Conservation (phyloP, 352 stramenopile species). For the Pythium angustatum region DNA sequence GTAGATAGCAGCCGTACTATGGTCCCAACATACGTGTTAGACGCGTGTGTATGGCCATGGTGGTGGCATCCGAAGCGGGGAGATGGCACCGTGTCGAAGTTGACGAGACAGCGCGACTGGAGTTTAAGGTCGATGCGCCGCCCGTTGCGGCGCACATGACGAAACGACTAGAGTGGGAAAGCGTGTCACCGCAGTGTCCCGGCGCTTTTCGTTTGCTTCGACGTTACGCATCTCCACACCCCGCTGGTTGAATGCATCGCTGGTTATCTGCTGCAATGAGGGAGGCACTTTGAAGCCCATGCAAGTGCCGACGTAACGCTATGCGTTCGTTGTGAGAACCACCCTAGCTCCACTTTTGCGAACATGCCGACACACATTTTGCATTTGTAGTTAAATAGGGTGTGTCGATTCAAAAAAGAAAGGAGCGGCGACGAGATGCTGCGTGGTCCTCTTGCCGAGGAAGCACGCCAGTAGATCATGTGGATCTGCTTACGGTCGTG, state of each 20-base stretch:
- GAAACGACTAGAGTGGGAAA: slow-evolving; percentile 12
- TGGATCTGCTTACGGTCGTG: background rate
- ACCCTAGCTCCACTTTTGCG: background rate
- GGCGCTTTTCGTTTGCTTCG: background rate
- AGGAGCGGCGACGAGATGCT: no score
- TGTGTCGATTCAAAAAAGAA: slow-evolving; percentile 1
- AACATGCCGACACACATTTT: background rate
- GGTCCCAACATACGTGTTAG: background rate
- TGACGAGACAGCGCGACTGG: background rate
- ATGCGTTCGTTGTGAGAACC: no score
- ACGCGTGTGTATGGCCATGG: no score
- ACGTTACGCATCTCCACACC: no score
- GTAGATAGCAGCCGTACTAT: background rate
- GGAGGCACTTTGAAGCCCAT: no score
- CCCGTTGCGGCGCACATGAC: slow-evolving; percentile 1
- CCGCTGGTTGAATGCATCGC: background rate
- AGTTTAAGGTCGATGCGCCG: slow-evolving; percentile 26
- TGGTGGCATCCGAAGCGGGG: background rate
- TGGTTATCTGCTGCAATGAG: background rate
- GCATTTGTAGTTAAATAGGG: slow-evolving; percentile 12
- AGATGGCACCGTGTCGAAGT: background rate
- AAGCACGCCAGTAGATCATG: no score
- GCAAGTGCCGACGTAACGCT: no score
- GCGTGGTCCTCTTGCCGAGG: no score
- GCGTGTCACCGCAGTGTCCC: background rate